phyloP scores from a whole-genome alignment of 352 stramenopile species.

The Phytophthora agathidicida region DNA sequence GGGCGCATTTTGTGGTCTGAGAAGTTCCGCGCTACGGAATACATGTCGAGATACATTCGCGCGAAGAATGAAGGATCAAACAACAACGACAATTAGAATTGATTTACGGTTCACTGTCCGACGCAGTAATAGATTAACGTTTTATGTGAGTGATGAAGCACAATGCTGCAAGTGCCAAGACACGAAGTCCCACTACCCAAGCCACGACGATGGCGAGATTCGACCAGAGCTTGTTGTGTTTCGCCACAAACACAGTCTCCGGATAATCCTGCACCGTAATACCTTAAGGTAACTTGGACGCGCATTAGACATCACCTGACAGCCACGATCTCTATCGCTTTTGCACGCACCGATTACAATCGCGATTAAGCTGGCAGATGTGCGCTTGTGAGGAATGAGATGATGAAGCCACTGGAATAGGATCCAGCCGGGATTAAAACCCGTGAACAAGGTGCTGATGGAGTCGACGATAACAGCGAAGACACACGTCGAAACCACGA shows the following conservation, averaged over 20 bases:
- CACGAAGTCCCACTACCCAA: slow-evolving; percentile 30
- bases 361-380: slow-evolving; percentile 31
- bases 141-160: slow-evolving; percentile 30
- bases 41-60: slow-evolving; percentile 85
- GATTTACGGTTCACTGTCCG: neutral
- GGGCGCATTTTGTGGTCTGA: slow-evolving; percentile 85
- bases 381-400: slow-evolving; percentile 30
- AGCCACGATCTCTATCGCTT: slow-evolving; percentile 10
- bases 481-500: slow-evolving; percentile 31
- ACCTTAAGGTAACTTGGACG: slow-evolving; percentile 25
- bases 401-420: slow-evolving; percentile 43
- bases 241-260: slow-evolving; percentile 31
- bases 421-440: slow-evolving; percentile 39
- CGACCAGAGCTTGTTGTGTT: slow-evolving; percentile 30
- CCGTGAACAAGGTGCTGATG: slow-evolving; percentile 48
- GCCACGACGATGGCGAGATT: slow-evolving; percentile 25
- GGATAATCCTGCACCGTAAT: slow-evolving; percentile 43
- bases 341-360: slow-evolving; percentile 33
- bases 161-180: slow-evolving; percentile 30
- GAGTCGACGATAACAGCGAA: slow-evolving; percentile 38
- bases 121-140: too few species aligned
- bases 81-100: slow-evolving; percentile 2
- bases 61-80: slow-evolving; percentile 56
- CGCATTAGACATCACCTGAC: slow-evolving; percentile 16
- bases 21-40: slow-evolving; percentile 82